Conservation (phyloP, 257 asterid genomes). For the Solanum lycopersicoides region DNA sequence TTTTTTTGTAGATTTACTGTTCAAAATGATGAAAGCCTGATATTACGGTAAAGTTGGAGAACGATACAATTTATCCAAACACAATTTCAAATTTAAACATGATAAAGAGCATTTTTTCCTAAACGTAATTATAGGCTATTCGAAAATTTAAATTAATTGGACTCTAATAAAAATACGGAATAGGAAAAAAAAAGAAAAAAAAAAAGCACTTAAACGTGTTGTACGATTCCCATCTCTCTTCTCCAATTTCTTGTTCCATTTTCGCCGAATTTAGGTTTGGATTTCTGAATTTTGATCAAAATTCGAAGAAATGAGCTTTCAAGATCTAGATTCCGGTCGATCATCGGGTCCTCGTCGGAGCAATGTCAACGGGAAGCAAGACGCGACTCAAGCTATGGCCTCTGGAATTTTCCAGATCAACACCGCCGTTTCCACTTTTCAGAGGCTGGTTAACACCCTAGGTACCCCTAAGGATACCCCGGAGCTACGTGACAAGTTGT, state of each 20-base stretch:
- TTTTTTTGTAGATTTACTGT: no score
- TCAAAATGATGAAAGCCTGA: no score
- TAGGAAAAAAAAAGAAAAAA: no score
- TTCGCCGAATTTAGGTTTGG: not conserved
- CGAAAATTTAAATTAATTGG: no score
- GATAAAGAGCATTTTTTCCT: no score
- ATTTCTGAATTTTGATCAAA: not conserved
- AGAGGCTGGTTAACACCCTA: conserved; percentile 27
- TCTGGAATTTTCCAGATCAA: conserved; percentile 32
- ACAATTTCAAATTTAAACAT: accelerated
- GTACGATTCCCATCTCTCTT: not conserved
- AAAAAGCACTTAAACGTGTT: not conserved
- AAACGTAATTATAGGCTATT: accelerated
- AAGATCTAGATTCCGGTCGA: conserved; percentile 39
- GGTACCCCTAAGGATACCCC: conserved; percentile 41
- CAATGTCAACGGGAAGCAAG: conserved; percentile 9
- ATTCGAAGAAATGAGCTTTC: conserved; percentile 31
- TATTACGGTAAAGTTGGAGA: no score
- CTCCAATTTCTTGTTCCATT: not conserved
- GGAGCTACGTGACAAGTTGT: conserved; percentile 38
- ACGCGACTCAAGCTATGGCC: conserved; percentile 29
- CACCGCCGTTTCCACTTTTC: conserved; percentile 39
- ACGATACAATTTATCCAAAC: no score
- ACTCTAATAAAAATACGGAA: no score
- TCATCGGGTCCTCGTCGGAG: not conserved